Evolutionary conservation across 495 filamentous ascomycete genomes (phyloP).

Genomic region (Darksidea phi): DNA sequence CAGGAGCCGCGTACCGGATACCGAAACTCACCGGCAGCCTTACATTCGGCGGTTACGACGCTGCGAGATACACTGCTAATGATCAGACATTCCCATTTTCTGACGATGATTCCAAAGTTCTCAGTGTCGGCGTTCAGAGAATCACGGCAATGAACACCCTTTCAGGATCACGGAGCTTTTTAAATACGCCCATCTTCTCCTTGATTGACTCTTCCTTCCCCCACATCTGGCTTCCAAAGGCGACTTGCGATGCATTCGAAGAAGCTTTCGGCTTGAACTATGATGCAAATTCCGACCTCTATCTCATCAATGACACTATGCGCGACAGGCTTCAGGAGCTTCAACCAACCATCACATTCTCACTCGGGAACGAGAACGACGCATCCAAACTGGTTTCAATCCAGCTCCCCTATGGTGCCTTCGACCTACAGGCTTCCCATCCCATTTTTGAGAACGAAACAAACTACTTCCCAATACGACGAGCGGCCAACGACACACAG

Average conservation of each 20-base stretch:
- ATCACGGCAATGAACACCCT: constrained; percentile 8
- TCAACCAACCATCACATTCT: constrained; percentile 51
- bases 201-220: constrained; percentile 55
- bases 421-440: constrained; percentile 46
- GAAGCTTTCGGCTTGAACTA: constrained; percentile 51
- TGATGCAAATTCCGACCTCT: constrained; percentile 46
- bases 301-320: constrained; percentile 50
- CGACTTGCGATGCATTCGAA: constrained; percentile 54
- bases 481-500: constrained; percentile 49
- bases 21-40: constrained; percentile 52
- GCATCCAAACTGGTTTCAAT: constrained; percentile 48
- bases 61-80: constrained; percentile 49
- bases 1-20: constrained; percentile 53
- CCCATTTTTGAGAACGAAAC: constrained; percentile 37
- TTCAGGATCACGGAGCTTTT: background rate
- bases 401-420: constrained; percentile 52
- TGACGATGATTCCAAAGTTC: constrained; percentile 35
- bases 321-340: constrained; percentile 43
- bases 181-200: background rate
- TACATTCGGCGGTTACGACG: constrained; percentile 57
- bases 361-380: constrained; percentile 44
- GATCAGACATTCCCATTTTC: constrained; percentile 49
- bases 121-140: constrained; percentile 19
- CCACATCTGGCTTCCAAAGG: constrained; percentile 54
- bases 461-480: constrained; percentile 53